Conservation (phyloP, 805 yeast species). For the Kodamaea neixiangensis region DNA sequence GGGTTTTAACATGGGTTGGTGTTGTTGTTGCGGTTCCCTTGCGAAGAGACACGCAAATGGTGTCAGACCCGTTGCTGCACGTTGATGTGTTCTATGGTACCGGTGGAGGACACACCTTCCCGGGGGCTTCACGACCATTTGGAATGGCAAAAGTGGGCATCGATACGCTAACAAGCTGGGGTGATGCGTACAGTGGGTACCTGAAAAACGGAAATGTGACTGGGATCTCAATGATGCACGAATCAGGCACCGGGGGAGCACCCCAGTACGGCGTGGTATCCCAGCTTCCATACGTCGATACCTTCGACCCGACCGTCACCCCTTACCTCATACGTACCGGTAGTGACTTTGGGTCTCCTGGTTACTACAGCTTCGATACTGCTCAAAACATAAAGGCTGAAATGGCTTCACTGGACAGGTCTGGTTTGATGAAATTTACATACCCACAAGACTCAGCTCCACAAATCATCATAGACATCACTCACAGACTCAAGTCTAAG, state of each 20-base stretch:
- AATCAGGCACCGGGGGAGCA: constrained; percentile 42
- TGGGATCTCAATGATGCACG: constrained; percentile 41
- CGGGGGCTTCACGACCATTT: constrained; percentile 37
- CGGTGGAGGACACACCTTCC: constrained; percentile 36
- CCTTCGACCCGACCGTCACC: constrained; percentile 15
- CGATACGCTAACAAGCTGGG: constrained; percentile 23
- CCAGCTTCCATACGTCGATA: constrained; percentile 28
- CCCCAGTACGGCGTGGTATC: constrained; percentile 37
- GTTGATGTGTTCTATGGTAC: constrained; percentile 39
- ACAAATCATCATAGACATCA: constrained; percentile 26
- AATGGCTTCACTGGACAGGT: constrained; percentile 27
- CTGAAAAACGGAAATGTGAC: constrained; percentile 30
- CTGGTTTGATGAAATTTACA: constrained; percentile 28
- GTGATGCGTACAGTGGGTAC: constrained; percentile 36
- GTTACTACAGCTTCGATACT: constrained; percentile 25
- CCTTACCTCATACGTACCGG: constrained; percentile 14
- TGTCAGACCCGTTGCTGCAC: constrained; percentile 13
- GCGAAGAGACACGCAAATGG: neutral
- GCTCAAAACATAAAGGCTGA: constrained; percentile 24
- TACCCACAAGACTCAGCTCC: constrained; percentile 16
- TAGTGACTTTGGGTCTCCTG: constrained; percentile 25
- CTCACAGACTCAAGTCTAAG: constrained; percentile 30
- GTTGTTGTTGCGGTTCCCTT: neutral
- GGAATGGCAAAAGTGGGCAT: constrained; percentile 41
- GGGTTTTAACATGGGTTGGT: neutral